These are phyloP conservation scores for Microthyrium microscopicum DNA, from an alignment of 2,329 filamentous ascomycete species.

Conservation along the genomic window DNA sequence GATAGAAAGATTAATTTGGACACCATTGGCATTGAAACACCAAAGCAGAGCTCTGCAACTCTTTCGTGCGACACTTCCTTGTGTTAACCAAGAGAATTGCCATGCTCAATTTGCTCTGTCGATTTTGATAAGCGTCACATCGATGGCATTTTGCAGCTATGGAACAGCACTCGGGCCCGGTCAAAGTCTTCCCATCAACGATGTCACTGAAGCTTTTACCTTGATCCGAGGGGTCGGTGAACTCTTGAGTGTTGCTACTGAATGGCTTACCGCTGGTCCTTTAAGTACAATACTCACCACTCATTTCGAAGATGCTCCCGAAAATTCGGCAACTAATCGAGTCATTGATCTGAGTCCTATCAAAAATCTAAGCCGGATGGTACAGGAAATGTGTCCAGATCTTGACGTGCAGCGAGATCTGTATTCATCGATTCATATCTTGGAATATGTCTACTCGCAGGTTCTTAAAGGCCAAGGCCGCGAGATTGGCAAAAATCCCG, in stretches of 20 bases:
- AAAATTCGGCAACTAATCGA: too few relatives aligned
- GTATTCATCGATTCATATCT: not conserved
- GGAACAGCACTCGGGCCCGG: not conserved
- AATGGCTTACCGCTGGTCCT: too few relatives aligned
- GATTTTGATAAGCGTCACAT: not conserved
- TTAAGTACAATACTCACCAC: too few relatives aligned
- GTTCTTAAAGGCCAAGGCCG: not conserved
- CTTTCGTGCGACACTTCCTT: not conserved
- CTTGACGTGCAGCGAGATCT: not conserved
- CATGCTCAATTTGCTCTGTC: not conserved
- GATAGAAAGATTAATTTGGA: not conserved
- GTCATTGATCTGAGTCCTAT: too few relatives aligned
- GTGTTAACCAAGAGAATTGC: not conserved
- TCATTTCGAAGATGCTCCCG: too few relatives aligned
- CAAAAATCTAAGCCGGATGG: not conserved
- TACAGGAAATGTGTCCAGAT: not conserved
- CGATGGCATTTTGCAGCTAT: not conserved
- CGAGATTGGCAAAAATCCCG: not conserved
- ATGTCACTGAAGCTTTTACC: not conserved
- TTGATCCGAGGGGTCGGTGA: not conserved
- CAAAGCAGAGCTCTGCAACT: not conserved
- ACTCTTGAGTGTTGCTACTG: not conserved
- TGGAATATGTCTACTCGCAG: not conserved
- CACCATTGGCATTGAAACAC: not conserved
- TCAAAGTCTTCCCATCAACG: not conserved